Evolutionary conservation across 768 basidiomycete genomes (phyloP).

Genomic region (Saitozyma podzolica): DNA sequence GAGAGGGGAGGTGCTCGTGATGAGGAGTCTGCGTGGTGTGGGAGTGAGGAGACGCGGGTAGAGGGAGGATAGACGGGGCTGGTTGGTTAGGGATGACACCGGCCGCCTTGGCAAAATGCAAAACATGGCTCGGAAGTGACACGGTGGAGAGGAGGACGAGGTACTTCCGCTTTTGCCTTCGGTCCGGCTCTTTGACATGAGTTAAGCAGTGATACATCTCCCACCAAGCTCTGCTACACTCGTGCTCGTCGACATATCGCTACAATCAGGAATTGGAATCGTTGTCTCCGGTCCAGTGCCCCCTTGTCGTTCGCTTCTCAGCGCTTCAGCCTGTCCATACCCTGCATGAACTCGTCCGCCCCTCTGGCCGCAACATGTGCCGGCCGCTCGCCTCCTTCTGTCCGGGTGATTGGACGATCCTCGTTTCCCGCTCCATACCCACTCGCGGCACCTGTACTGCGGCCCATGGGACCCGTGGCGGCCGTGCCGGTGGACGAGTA

Average conservation of each 20-base stretch:
- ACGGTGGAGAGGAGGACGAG: not conserved
- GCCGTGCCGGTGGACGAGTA: not conserved
- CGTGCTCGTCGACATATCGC: not conserved
- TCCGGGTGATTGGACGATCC: not conserved
- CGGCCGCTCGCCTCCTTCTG: constrained; percentile 20
- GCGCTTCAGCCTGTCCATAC: constrained; percentile 22
- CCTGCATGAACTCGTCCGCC: constrained; percentile 26
- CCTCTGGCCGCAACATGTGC: constrained; percentile 31
- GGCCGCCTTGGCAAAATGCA: not conserved
- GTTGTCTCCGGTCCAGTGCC: not conserved
- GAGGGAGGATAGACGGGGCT: too few species aligned
- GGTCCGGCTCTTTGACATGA: not conserved
- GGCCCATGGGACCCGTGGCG: not conserved
- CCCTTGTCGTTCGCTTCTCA: not conserved
- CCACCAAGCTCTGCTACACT: not conserved
- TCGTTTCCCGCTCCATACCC: too few species aligned
- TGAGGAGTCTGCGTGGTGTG: not conserved
- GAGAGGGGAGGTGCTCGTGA: not conserved
- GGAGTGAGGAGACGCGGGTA: constrained; percentile 1
- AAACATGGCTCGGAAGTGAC: not conserved
- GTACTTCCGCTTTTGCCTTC: not conserved
- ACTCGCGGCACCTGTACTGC: not conserved
- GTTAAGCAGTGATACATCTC: not conserved
- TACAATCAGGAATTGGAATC: not conserved
- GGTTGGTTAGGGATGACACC: too few species aligned